A percentile compares a stretch with the other conserved stretches of the same genome.
phyloP scores from a whole-genome alignment of 805 yeast species.

The Spathaspora girioi region DNA sequence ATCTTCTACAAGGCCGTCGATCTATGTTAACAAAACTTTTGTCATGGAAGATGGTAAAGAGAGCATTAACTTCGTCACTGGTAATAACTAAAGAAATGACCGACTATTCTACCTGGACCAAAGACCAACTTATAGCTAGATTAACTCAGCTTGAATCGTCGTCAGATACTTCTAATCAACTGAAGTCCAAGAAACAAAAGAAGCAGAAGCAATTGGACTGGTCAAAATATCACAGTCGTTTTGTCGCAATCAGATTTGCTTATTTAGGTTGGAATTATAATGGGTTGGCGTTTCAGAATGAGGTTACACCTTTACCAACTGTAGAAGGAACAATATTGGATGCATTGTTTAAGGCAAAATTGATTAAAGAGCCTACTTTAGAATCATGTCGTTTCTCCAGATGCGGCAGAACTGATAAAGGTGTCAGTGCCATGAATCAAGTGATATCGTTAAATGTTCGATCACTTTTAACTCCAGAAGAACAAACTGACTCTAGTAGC shows the following conservation, averaged over 20 bases:
- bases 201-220: constrained; percentile 58
- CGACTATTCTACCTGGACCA: constrained; percentile 60
- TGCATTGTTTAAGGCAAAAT: constrained; percentile 63
- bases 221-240: constrained; percentile 56
- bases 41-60: constrained; percentile 5
- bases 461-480: constrained; percentile 59
- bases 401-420: constrained; percentile 93
- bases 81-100: constrained; percentile 1
- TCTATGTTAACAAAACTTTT: background rate
- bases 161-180: background rate
- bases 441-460: constrained; percentile 79
- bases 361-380: constrained; percentile 61
- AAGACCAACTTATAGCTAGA: constrained; percentile 56
- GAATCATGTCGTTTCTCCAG: constrained; percentile 71
- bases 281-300: constrained; percentile 82
- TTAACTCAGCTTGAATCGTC: constrained; percentile 52
- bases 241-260: constrained; percentile 77
- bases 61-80: constrained; percentile 1
- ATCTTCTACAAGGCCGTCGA: background rate
- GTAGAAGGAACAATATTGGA: constrained; percentile 75
- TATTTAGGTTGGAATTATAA: constrained; percentile 94
- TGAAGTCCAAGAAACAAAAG: constrained; percentile 8
- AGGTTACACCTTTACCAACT: constrained; percentile 75
- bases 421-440: constrained; percentile 97
- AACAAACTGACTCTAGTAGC: constrained; percentile 51